Evolutionary conservation across 371 early-diverging fungal genomes (phyloP).

Genomic region (Gilbertella persicaria): DNA sequence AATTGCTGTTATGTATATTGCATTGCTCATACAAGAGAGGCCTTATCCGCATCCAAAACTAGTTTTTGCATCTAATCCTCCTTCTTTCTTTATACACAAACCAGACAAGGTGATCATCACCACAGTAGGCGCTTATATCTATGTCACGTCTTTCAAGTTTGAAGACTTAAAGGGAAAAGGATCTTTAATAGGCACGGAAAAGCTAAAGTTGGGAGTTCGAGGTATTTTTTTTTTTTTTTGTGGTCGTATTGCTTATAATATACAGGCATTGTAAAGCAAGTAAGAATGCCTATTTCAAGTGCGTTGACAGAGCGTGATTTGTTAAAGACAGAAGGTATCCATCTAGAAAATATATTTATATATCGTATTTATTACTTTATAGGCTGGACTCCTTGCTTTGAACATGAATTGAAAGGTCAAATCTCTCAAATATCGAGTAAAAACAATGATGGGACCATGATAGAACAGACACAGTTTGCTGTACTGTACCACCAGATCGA

Average conservation of each 20-base stretch:
- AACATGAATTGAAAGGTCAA: constrained; percentile 35
- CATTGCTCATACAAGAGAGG: constrained; percentile 38
- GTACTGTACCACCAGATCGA: constrained; percentile 40
- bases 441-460: background rate
- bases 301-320: constrained; percentile 15
- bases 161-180: constrained; percentile 9
- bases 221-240: constrained; percentile 9
- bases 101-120: constrained; percentile 33
- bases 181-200: constrained; percentile 23
- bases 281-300: constrained; percentile 13
- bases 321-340: constrained; percentile 14
- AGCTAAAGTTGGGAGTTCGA: constrained; percentile 25
- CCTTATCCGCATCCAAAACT: constrained; percentile 43
- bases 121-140: constrained; percentile 27
- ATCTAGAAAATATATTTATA: background rate
- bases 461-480: constrained; percentile 24
- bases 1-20: constrained; percentile 34
- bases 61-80: constrained; percentile 17
- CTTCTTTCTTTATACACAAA: constrained; percentile 9
- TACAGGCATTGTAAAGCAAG: constrained; percentile 22
- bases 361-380: background rate
- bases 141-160: constrained; percentile 36
- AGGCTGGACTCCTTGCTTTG: constrained; percentile 32
- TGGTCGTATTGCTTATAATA: background rate
- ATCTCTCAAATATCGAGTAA: constrained; percentile 28